phyloP scores from a whole-genome alignment of 192 early-diverging fungal genomes.

The Umbelopsis isabellina region DNA sequence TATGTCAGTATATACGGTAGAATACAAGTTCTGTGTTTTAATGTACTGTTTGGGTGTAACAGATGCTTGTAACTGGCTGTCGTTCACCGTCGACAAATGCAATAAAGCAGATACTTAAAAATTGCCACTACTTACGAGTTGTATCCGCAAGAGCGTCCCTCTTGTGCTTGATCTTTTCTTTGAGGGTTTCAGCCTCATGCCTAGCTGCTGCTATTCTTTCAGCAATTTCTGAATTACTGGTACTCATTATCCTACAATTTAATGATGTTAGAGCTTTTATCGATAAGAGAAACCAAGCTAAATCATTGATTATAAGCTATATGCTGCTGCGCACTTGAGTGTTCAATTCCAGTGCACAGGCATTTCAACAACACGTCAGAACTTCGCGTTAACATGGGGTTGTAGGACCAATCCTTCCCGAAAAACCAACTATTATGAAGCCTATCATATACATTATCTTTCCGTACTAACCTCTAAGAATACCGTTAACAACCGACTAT shows the following conservation, averaged over 20 bases:
- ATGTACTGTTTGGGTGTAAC: no score
- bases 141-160: conserved; percentile 95
- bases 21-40: no score
- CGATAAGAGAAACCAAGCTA: background rate
- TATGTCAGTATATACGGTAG: no score
- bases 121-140: conserved; percentile 71
- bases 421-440: background rate
- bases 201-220: conserved; percentile 89
- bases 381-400: background rate
- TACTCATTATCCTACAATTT: conserved; percentile 14
- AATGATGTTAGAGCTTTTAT: background rate
- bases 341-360: no score
- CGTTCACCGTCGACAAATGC: background rate
- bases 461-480: conserved; percentile 11
- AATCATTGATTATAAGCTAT: background rate
- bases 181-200: conserved; percentile 93
- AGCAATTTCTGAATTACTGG: conserved; percentile 68
- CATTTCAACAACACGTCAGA: no score
- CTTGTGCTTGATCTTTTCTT: conserved; percentile 95
- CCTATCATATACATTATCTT: background rate
- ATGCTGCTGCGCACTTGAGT: background rate
- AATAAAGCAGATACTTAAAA: background rate
- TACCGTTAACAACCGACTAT: conserved; percentile 11
- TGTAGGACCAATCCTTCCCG: background rate
- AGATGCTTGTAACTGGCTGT: background rate